Evolutionary conservation across 2,329 filamentous ascomycete species (phyloP).

Genomic region (Endocalyx cinctus): DNA sequence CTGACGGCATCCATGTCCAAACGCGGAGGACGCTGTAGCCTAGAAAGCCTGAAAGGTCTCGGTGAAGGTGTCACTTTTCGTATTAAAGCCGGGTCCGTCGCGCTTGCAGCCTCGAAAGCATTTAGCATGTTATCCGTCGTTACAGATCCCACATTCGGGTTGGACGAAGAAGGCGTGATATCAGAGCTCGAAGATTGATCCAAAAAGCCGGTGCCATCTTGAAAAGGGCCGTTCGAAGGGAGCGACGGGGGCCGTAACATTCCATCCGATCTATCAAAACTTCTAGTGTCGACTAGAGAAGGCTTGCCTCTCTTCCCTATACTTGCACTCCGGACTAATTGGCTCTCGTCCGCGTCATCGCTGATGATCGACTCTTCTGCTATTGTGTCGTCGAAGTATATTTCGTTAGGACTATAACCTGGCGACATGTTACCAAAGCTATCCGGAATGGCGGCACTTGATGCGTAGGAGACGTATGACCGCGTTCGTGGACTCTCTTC

Average conservation of each 20-base stretch:
- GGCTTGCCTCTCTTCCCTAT: conserved; percentile 57
- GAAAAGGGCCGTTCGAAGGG: conserved; percentile 34
- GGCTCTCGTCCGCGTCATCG: conserved; percentile 50
- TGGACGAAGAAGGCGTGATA: conserved; percentile 28
- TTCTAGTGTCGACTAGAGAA: conserved; percentile 46
- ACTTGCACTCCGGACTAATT: conserved; percentile 57
- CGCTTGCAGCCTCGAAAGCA: conserved; percentile 46
- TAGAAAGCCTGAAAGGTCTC: conserved; percentile 44
- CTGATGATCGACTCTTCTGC: conserved; percentile 41
- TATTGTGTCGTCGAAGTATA: conserved; percentile 46
- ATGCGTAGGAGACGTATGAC: conserved; percentile 63
- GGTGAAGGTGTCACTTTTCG: conserved; percentile 22
- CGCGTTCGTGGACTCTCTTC: conserved; percentile 60
- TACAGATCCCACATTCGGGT: conserved; percentile 20
- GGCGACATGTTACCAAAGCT: conserved; percentile 55
- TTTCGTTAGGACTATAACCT: conserved; percentile 40
- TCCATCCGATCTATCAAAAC: conserved; percentile 21
- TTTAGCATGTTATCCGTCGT: conserved; percentile 45
- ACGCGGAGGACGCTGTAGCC: conserved; percentile 62
- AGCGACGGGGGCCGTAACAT: conserved; percentile 32
- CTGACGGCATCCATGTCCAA: conserved; percentile 79
- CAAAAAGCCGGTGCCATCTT: conserved; percentile 40
- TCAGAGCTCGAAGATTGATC: conserved; percentile 45
- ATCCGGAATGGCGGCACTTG: conserved; percentile 67
- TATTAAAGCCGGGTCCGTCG: conserved; percentile 34